Evolutionary conservation across 495 filamentous ascomycete genomes (phyloP).

Genomic region (Xylaria grammica): DNA sequence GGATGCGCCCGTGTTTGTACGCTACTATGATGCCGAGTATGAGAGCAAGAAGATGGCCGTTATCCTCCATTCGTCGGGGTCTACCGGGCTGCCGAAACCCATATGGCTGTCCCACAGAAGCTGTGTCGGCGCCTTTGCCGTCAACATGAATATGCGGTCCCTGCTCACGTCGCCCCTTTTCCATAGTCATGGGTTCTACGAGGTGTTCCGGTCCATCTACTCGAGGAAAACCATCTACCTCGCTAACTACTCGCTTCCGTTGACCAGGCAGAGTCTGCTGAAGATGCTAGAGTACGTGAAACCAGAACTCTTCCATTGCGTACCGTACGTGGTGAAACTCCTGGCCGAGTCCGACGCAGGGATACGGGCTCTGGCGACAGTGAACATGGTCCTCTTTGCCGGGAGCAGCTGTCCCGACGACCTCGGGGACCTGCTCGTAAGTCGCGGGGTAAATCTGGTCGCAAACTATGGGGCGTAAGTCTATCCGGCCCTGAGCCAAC

Average conservation of each 20-base stretch:
- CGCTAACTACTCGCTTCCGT: conserved; percentile 38
- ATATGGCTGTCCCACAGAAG: conserved; percentile 37
- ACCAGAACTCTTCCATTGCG: conserved; percentile 49
- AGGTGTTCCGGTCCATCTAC: conserved; percentile 44
- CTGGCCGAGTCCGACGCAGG: conserved; percentile 51
- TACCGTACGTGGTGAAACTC: conserved; percentile 57
- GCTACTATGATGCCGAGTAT: conserved; percentile 24
- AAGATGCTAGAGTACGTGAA: conserved; percentile 44
- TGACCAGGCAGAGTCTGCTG: conserved; percentile 47
- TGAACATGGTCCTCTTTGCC: conserved; percentile 54
- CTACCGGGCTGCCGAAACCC: conserved; percentile 63
- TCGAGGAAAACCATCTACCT: conserved; percentile 9
- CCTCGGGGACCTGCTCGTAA: conserved; percentile 58
- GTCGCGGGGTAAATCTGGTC: conserved; percentile 60
- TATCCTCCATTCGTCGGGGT: conserved; percentile 57
- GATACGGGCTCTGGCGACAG: conserved; percentile 39
- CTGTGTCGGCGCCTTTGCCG: conserved; percentile 36
- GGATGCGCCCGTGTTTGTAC: conserved; percentile 22
- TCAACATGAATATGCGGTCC: conserved; percentile 30
- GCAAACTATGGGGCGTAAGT: conserved; percentile 50
- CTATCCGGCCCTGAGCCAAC: neutral
- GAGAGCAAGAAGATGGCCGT: conserved; percentile 35
- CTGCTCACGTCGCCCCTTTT: conserved; percentile 37
- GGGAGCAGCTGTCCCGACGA: conserved; percentile 55
- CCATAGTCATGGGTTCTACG: conserved; percentile 53